Evolutionary conservation across 805 yeast species (phyloP), one percentile per base, ranked within the genome.

Genomic region (Yarrowia yakushimensis): DNA sequence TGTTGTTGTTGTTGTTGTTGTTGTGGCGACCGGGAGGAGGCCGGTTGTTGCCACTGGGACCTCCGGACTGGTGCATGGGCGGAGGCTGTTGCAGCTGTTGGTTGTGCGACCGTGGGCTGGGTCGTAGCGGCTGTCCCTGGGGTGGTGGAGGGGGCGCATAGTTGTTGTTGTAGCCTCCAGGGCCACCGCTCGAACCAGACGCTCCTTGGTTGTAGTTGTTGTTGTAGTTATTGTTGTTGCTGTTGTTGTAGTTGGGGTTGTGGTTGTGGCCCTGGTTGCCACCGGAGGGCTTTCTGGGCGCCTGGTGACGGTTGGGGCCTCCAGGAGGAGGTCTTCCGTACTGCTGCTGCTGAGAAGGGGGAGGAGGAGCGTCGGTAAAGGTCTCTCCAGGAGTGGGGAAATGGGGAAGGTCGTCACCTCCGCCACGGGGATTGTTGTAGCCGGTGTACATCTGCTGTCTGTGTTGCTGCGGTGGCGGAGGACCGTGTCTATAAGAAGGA

Each of bases 21-120:
- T 36, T 52, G 55, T 48, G 30, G 43, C 59, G 43, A 15, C 31
- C 25, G 8, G 30, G 34, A 12, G 34, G 34, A 17, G 52, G 52
- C 13, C 52, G 10, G 36, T 36, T 41, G 9, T 41, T 25, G 17
- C 45, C 45, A 12, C 45, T 36, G 43, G 59, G 59, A 2, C 59
- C 59, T 4, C 43, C 42, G 7, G 59, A 25, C 59, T 36, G 59
- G 18, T 52, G 59, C 59, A 52, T 52, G 33, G 59, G 59, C 8
- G 59, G 57, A 8, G 57, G 57, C 41, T 31, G 59, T 17, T 52
- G 59, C 5, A 52, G 28, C 59, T 33, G 59, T 43, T 52, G 59
- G 43, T 52, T 34, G 43, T 48, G 37, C 11, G 55, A 9, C 30
- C 55, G 55, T n/a, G 55, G 55, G 10, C 55, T 48, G 20, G 55